Evolutionary conservation across 345 rosid genomes (phyloP), one percentile per base, ranked within the genome.

Genomic region (Luvunga scandens): DNA sequence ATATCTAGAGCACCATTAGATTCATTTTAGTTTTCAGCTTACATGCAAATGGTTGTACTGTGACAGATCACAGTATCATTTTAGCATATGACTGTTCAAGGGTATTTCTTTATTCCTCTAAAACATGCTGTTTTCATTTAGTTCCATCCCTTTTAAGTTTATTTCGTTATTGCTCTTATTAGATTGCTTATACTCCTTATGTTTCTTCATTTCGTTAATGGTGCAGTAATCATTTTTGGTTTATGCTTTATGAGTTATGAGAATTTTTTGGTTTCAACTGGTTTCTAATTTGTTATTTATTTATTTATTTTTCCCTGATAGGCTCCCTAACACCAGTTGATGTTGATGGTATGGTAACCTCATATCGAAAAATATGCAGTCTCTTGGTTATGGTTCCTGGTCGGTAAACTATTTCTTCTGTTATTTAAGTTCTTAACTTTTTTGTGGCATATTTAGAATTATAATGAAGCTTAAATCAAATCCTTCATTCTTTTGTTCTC

Each of bases 301-400:
- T 9, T 9, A 2, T 9, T 39, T 39, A 2, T 42, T 7, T 42
- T 42, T 57, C 21, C 28, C 67, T 13, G 78, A 74, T 82, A 95
- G 98, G 91, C 69, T 70, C 84, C 75, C 83, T 75, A 74, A 74
- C 80, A 34, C 66, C 84, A 76, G 38, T 68, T 48, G 95, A 91
- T 84, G 78, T 75, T 45, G 97, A 93, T 76, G 85, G 83, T 65
- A 67, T 89, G 66, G 81, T 91, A 72, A 89, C 90, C 69, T 83
- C 83, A 22, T 70, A 93, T 80, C 86, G 72, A 85, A 93, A 95
- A 81, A 42, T 93, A 73, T 93, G 92, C 83, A 86, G 98, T 87
- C 86, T 95, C 79, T 83, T 93, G 83, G 89, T 95, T 83, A 87
- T 92, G 83, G 80, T 89, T 82, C 97, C 97, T 90, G 95, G 98